Evolutionary conservation across 139 green algal species (phyloP), one percentile per base, ranked within the genome.

Genomic region (Coelastrella sp.): DNA sequence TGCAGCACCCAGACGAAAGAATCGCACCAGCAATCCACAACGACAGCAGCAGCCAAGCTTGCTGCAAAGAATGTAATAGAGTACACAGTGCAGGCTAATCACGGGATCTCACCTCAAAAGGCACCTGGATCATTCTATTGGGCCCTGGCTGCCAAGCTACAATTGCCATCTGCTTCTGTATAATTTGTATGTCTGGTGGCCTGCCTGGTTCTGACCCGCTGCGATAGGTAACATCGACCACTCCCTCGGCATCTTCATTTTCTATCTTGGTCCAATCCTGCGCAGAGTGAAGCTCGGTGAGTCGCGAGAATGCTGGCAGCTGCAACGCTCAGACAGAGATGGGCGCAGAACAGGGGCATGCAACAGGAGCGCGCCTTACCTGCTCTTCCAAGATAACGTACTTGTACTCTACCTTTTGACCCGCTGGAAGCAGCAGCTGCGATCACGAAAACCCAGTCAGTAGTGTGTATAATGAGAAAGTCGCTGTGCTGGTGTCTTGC

Each of bases 321-420:
- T 19, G 24, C 24, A 58, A 81, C 17, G 68, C 68, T 17, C 7
- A 58, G 8, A 8, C n/a, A 22, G 74, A 80, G 20, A 17, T n/a
- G 8, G 74, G 9, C 10, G 74, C 74, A 0, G 58, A 59, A 24
- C 74, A 81, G 25, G 7, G 15, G 27, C 15, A 59, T 11, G n/a
- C 8, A 58, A 19, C 4, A 58, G 58, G n/a, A 61, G 9, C 17
- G 20, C 17, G 8, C 10, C 93, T 25, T 76, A 97, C 96, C 94
- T 99, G 97, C 86, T 99, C 97, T 85, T 98, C 97, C 6, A 99
- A 87, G 56, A 99, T 97, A 7, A 99, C 97, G 65, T 99, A 99
- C 85, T 99, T 99, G 95, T 99, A 98, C 85, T 99, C 97, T 75
- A 98, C 94, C 19, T 93, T 92, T n/a, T 96, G 94, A 8, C 96